phyloP scores from a whole-genome alignment of 2,329 filamentous ascomycete genomes.

The Drechslerella stenobrocha region DNA sequence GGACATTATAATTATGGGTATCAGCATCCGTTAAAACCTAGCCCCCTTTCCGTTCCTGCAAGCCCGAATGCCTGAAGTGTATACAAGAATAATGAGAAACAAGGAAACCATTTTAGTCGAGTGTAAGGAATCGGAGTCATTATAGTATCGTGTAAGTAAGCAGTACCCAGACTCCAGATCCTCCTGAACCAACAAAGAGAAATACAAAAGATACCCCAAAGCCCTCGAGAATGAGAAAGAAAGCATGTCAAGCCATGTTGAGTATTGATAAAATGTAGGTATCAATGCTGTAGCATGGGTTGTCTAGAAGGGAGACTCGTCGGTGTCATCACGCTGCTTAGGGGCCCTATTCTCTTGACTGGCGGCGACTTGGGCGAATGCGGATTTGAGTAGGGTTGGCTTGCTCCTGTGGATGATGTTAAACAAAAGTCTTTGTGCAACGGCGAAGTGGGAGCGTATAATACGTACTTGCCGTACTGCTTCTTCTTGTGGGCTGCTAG shows the following conservation, averaged over 20 bases:
- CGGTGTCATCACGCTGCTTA: constrained; percentile 32
- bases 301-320: constrained; percentile 39
- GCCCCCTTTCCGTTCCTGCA: no score
- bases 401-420: constrained; percentile 18
- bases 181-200: constrained; percentile 6
- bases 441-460: background rate
- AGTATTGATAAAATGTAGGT: constrained; percentile 7
- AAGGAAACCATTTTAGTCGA: background rate
- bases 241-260: background rate
- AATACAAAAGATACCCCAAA: constrained; percentile 13
- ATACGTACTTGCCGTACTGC: constrained; percentile 72
- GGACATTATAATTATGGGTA: no score
- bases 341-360: constrained; percentile 41
- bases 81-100: no score
- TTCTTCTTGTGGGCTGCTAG: constrained; percentile 78
- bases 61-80: no score
- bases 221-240: constrained; percentile 9
- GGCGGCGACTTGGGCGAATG: constrained; percentile 31
- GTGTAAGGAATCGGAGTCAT: background rate
- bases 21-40: no score
- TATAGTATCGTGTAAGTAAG: constrained; percentile 9
- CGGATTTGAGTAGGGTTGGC: constrained; percentile 41
- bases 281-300: background rate
- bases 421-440: background rate
- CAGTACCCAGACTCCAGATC: constrained; percentile 5